These are phyloP conservation scores for Apiotrichum porosum DNA, from an alignment of 1,284 basidiomycete species.

Conservation along the genomic window DNA sequence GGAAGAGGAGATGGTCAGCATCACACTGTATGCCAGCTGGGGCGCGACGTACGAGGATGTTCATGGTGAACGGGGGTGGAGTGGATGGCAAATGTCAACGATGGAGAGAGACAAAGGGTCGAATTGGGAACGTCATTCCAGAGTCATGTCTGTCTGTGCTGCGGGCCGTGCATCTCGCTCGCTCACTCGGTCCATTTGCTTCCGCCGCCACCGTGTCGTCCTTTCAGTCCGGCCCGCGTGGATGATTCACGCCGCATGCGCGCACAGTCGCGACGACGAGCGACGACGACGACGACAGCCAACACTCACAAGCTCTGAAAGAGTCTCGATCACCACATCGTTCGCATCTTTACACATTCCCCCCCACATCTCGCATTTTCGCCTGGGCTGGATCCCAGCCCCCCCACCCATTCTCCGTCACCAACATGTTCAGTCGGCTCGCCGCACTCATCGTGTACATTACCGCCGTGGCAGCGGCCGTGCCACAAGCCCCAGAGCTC, in stretches of 20 bases:
- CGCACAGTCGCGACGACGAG: background rate
- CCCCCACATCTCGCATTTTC: too few relatives aligned
- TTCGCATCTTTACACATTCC: too few relatives aligned
- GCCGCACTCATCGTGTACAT: background rate
- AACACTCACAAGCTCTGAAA: too few relatives aligned
- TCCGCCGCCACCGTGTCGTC: background rate
- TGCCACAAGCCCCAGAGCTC: conserved; percentile 13
- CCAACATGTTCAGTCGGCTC: background rate
- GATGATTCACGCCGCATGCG: background rate
- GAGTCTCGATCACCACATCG: too few relatives aligned
- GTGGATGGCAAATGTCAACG: too few relatives aligned
- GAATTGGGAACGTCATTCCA: too few relatives aligned
- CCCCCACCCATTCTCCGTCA: background rate
- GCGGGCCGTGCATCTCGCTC: background rate
- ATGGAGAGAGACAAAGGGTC: too few relatives aligned
- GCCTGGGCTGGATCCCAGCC: conserved; percentile 27
- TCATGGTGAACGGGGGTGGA: conserved; percentile 22
- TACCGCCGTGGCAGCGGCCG: background rate
- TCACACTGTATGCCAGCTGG: background rate
- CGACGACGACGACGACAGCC: too few relatives aligned
- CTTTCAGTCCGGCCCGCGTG: background rate
- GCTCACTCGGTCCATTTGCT: background rate
- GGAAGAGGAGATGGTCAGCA: background rate
- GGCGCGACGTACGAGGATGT: conserved; percentile 34
- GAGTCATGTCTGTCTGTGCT: background rate